phyloP scores from a whole-genome alignment of 805 yeast genomes.

The Suhomyces canberraensis region DNA sequence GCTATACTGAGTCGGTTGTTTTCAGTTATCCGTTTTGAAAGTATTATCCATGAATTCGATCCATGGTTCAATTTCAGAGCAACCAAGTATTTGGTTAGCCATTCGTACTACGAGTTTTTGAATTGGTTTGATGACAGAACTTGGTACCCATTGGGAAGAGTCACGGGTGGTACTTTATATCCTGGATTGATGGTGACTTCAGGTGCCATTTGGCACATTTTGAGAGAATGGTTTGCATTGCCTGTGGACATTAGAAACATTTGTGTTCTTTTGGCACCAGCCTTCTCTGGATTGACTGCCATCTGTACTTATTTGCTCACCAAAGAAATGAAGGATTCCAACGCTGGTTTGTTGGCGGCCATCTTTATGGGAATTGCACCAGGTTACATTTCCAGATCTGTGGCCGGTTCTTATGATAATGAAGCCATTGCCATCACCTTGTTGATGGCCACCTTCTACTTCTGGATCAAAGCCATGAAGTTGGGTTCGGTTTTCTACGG shows the following conservation, averaged over 20 bases:
- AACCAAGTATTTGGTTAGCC: slow-evolving; percentile 81
- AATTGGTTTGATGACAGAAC: slow-evolving; percentile 99
- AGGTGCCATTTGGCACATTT: slow-evolving; percentile 78
- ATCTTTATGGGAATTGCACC: slow-evolving; percentile 97
- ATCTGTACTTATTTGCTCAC: slow-evolving; percentile 85
- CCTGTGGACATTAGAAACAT: slow-evolving; percentile 94
- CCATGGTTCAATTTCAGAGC: slow-evolving; percentile 98
- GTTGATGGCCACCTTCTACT: slow-evolving; percentile 90
- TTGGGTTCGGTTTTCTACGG: slow-evolving; percentile 86
- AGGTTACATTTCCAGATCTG: slow-evolving; percentile 96
- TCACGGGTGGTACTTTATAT: slow-evolving; percentile 96
- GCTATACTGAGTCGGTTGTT: slow-evolving; percentile 89
- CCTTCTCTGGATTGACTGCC: slow-evolving; percentile 90
- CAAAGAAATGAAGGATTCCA: slow-evolving; percentile 80
- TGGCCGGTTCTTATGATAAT: slow-evolving; percentile 97
- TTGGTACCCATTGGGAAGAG: slow-evolving; percentile 99
- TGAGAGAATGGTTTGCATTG: slow-evolving; percentile 58
- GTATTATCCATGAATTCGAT: slow-evolving; percentile 95
- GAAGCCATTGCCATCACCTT: slow-evolving; percentile 98
- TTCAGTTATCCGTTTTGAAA: slow-evolving; percentile 94
- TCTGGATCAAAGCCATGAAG: slow-evolving; percentile 94
- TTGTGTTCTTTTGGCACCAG: slow-evolving; percentile 96
- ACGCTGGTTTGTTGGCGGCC: slow-evolving; percentile 90
- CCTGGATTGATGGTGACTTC: slow-evolving; percentile 98
- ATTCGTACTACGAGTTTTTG: slow-evolving; percentile 84